phyloP scores from a whole-genome alignment of 192 early-diverging fungal genomes.

The Dispira parvispora region DNA sequence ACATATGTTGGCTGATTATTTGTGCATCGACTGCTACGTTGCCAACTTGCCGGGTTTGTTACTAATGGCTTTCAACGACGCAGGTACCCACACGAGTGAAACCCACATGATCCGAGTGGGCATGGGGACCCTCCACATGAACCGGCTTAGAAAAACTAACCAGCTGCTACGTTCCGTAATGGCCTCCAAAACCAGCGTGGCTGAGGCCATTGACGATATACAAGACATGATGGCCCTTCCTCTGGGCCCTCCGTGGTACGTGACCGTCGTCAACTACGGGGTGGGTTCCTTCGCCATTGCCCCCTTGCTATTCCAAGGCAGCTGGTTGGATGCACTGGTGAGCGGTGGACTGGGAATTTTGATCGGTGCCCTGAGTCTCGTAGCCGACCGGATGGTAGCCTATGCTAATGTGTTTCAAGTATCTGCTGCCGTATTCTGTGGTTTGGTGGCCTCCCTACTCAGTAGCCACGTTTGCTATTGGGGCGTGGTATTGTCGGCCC shows the following conservation, averaged over 20 bases:
- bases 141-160: constrained; percentile 44
- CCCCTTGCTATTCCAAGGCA: constrained; percentile 50
- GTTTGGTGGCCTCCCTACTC: constrained; percentile 39
- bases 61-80: constrained; percentile 53
- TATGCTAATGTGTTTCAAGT: constrained; percentile 60
- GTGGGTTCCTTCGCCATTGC: constrained; percentile 38
- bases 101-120: constrained; percentile 47
- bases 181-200: constrained; percentile 39
- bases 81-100: constrained; percentile 51
- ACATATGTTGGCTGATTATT: constrained; percentile 36
- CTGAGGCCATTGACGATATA: constrained; percentile 43
- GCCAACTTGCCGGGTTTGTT: constrained; percentile 54
- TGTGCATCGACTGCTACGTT: constrained; percentile 46
- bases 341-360: constrained; percentile 28
- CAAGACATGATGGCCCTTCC: constrained; percentile 36
- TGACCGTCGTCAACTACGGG: constrained; percentile 35
- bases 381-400: constrained; percentile 39
- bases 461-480: constrained; percentile 43
- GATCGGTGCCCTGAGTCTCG: constrained; percentile 41
- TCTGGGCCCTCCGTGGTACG: constrained; percentile 38
- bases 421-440: constrained; percentile 40
- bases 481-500: constrained; percentile 37
- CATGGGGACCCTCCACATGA: constrained; percentile 44
- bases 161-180: constrained; percentile 41
- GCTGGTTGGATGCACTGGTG: constrained; percentile 45